Conservation (phyloP, 1,139 yeast species). For the Nakaseomyces delphensis region DNA sequence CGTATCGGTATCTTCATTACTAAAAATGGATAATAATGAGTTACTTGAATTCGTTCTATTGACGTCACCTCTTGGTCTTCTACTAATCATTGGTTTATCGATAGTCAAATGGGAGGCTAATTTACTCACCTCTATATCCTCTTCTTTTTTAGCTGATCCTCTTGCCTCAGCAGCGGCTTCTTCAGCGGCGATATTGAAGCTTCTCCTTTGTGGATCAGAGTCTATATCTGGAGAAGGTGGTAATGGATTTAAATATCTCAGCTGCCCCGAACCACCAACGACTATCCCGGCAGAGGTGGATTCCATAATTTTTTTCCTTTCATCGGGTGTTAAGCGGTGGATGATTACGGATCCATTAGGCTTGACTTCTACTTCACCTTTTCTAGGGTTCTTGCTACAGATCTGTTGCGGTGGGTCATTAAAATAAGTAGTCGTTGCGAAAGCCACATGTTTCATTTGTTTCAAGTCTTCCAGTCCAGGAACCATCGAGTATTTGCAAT, state of each 20-base stretch:
- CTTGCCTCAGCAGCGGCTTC: slow-evolving; percentile 33
- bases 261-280: slow-evolving; percentile 70
- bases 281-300: slow-evolving; percentile 64
- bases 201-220: slow-evolving; percentile 20
- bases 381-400: slow-evolving; percentile 55
- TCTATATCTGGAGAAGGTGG: slow-evolving; percentile 12
- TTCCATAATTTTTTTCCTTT: slow-evolving; percentile 43
- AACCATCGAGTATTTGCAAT: slow-evolving; percentile 23
- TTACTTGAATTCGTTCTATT: slow-evolving; percentile 19
- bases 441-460: slow-evolving; percentile 59
- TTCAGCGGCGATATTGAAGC: slow-evolving; percentile 30
- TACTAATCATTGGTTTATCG: slow-evolving; percentile 44
- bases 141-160: slow-evolving; percentile 33
- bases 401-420: slow-evolving; percentile 69
- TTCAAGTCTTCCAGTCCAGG: slow-evolving; percentile 37
- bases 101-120: slow-evolving; percentile 39
- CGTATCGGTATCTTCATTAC: slow-evolving; percentile 12
- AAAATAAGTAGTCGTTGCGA: slow-evolving; percentile 61
- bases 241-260: slow-evolving; percentile 34
- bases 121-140: slow-evolving; percentile 38
- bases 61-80: slow-evolving; percentile 19
- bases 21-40: slow-evolving; percentile 18
- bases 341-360: slow-evolving; percentile 52
- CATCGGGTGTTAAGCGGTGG: slow-evolving; percentile 56
- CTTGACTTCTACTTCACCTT: slow-evolving; percentile 60